A percentile compares a stretch with the other conserved stretches of the same genome.
These are phyloP conservation scores for Logfia minima DNA, from an alignment of 129 eudicot species.

Conservation along the genomic window DNA sequence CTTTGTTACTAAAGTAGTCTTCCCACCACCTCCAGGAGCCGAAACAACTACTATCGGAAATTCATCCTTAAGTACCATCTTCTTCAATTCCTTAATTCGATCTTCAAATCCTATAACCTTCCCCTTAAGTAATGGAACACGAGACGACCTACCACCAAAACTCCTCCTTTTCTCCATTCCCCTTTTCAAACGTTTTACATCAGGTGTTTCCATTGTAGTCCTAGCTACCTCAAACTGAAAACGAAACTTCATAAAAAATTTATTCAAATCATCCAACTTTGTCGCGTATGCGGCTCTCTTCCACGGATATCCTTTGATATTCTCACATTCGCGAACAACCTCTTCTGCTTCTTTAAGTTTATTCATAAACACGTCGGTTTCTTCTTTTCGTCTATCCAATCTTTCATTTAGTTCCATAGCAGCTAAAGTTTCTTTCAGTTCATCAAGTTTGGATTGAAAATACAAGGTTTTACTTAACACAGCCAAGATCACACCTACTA, in stretches of 20 bases:
- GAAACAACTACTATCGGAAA: slow-evolving; percentile 24
- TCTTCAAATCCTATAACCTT: slow-evolving; percentile 30
- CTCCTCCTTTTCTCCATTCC: slow-evolving; percentile 4
- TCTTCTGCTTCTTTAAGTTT: neutral
- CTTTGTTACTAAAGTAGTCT: slow-evolving; percentile 24
- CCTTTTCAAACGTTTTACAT: neutral
- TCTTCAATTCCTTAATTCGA: slow-evolving; percentile 7
- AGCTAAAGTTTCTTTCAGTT: neutral
- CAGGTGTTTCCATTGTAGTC: neutral
- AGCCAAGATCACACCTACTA: neutral
- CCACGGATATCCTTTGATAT: neutral
- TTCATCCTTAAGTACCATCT: slow-evolving; percentile 13
- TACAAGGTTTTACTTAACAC: neutral
- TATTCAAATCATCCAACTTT: neutral
- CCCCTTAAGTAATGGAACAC: slow-evolving; percentile 12
- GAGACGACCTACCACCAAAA: neutral
- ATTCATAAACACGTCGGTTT: neutral
- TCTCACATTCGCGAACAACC: neutral
- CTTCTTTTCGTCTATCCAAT: neutral
- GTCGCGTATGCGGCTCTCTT: neutral
- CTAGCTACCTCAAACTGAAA: neutral
- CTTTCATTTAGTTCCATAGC: neutral
- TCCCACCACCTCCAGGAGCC: slow-evolving; percentile 20
- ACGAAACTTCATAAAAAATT: neutral
- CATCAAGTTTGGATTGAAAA: neutral